phyloP scores from a whole-genome alignment of 1,284 basidiomycete genomes.

The Rugosomyces carneus region DNA sequence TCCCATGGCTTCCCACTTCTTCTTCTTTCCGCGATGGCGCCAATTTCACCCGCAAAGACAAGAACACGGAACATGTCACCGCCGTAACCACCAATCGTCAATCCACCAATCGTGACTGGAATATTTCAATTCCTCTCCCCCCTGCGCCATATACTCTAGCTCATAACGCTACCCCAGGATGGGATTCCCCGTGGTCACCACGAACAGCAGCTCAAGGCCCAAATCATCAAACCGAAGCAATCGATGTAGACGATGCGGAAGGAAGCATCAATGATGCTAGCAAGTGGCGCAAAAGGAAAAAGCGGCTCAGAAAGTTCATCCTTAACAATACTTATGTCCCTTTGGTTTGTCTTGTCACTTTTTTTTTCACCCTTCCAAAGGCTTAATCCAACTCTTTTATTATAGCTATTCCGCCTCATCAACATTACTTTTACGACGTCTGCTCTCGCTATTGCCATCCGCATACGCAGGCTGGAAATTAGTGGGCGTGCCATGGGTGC shows the following conservation, averaged over 20 bases:
- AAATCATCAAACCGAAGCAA: conserved; percentile 24
- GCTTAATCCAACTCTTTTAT: conserved; percentile 19
- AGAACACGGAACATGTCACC: conserved; percentile 25
- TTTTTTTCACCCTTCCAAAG: not conserved
- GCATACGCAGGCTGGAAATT: conserved; percentile 59
- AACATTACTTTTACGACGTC: conserved; percentile 80
- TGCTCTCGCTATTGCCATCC: conserved; percentile 76
- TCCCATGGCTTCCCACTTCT: conserved; percentile 37
- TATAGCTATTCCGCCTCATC: conserved; percentile 78
- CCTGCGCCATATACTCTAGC: conserved; percentile 43
- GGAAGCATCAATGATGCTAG: conserved; percentile 30
- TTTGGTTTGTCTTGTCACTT: conserved; percentile 41
- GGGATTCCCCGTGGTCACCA: conserved; percentile 64
- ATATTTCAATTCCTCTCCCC: conserved; percentile 34
- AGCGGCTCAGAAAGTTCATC: conserved; percentile 57
- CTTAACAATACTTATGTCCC: conserved; percentile 71
- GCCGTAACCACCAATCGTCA: conserved; percentile 10
- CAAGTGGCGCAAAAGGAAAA: conserved; percentile 42
- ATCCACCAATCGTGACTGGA: conserved; percentile 21
- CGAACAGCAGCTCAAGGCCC: conserved; percentile 35
- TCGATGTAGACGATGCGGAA: conserved; percentile 27
- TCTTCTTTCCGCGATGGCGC: conserved; percentile 27
- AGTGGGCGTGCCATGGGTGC: conserved; percentile 52
- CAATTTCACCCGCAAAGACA: conserved; percentile 27
- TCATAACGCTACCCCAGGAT: conserved; percentile 54